Conservation (phyloP, 2,329 filamentous ascomycete species). For the Apiospora malaysiana region DNA sequence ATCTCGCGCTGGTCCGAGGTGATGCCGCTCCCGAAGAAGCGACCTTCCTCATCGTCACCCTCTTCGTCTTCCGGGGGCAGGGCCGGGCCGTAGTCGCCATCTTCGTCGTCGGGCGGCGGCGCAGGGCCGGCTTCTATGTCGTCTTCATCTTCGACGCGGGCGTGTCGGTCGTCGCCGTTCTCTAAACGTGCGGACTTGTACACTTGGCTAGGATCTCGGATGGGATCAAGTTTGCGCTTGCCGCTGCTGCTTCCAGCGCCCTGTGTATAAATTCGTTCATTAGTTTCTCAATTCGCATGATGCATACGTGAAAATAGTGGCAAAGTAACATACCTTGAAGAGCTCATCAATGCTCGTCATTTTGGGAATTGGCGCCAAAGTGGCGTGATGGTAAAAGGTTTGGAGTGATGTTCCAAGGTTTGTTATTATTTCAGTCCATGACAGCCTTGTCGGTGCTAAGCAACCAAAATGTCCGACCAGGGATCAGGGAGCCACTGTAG, state of each 20-base stretch:
- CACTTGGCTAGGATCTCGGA: slow-evolving; percentile 67
- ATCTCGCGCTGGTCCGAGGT: slow-evolving; percentile 80
- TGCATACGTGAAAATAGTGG: neutral
- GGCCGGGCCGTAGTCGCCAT: slow-evolving; percentile 41
- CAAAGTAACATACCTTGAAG: slow-evolving; percentile 53
- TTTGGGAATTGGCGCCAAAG: slow-evolving; percentile 12
- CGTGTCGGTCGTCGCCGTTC: slow-evolving; percentile 50
- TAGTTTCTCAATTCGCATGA: slow-evolving; percentile 22
- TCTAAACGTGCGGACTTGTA: slow-evolving; percentile 67
- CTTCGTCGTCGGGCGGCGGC: slow-evolving; percentile 58
- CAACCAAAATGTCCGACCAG: slow-evolving; percentile 10
- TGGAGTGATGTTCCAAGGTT: neutral
- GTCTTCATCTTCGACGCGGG: slow-evolving; percentile 51
- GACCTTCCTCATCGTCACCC: slow-evolving; percentile 83
- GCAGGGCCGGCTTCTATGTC: slow-evolving; percentile 57
- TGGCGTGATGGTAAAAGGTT: slow-evolving; percentile 5
- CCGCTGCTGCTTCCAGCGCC: slow-evolving; percentile 56
- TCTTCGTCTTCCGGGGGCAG: slow-evolving; percentile 35
- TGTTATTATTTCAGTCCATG: neutral
- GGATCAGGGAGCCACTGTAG: neutral
- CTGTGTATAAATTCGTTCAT: slow-evolving; percentile 37
- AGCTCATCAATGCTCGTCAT: slow-evolving; percentile 67
- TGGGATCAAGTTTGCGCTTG: slow-evolving; percentile 69
- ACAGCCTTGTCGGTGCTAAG: slow-evolving; percentile 7
- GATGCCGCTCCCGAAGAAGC: slow-evolving; percentile 94